Conservation (phyloP, 1,284 basidiomycete genomes). For the Cryptococcus sp. region DNA sequence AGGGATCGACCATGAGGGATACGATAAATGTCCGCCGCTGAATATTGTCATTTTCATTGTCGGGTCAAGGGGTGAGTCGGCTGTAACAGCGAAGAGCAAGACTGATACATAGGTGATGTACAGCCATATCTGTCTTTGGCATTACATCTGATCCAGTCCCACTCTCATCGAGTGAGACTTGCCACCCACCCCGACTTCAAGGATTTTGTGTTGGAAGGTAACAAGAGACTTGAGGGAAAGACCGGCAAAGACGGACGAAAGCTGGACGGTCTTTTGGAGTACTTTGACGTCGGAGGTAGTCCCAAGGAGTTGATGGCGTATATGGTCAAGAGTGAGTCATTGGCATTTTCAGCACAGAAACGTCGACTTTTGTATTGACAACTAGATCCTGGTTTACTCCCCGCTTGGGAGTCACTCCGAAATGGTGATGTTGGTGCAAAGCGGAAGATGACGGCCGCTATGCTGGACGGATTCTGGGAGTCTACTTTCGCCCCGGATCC, state of each 20-base stretch:
- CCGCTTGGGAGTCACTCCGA: conserved; percentile 31
- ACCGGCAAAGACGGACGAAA: conserved; percentile 51
- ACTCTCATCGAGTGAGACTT: conserved; percentile 61
- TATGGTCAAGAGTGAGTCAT: conserved; percentile 44
- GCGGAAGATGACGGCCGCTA: conserved; percentile 45
- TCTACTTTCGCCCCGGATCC: conserved; percentile 55
- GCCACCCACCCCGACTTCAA: conserved; percentile 64
- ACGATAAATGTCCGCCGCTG: conserved; percentile 48
- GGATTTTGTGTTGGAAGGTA: conserved; percentile 53
- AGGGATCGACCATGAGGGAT: conserved; percentile 51
- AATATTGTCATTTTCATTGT: conserved; percentile 64
- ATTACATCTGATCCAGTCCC: conserved; percentile 52
- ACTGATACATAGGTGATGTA: conserved; percentile 56
- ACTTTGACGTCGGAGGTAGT: conserved; percentile 42
- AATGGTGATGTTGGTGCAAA: conserved; percentile 38
- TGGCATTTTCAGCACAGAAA: not conserved
- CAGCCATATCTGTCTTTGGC: conserved; percentile 66
- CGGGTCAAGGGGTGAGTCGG: conserved; percentile 56
- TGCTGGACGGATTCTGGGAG: conserved; percentile 59
- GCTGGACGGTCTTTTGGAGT: conserved; percentile 36
- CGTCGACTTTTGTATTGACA: not conserved
- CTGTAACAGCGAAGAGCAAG: not conserved
- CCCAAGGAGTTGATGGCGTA: conserved; percentile 46
- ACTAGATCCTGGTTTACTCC: conserved; percentile 41
- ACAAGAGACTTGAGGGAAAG: conserved; percentile 54